These are phyloP conservation scores for Xylariaceae sp. DNA, from an alignment of 2,329 filamentous ascomycete genomes.

Conservation along the genomic window DNA sequence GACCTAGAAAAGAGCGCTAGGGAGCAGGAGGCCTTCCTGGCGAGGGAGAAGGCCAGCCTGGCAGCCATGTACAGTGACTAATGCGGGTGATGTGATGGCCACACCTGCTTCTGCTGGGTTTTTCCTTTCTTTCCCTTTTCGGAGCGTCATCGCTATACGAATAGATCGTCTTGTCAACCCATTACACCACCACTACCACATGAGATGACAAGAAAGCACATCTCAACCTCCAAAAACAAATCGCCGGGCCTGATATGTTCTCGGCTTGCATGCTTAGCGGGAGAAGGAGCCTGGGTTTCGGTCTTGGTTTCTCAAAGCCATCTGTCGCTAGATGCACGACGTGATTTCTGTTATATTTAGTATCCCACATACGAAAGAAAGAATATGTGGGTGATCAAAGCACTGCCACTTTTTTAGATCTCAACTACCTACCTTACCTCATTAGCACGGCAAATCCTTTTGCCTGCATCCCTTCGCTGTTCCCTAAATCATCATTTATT, in stretches of 20 bases:
- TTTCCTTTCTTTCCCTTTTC: no score
- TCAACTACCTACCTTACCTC: not conserved
- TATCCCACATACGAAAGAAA: not conserved
- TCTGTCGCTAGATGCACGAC: no score
- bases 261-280: no score
- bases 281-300: no score
- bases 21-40: conserved; percentile 54
- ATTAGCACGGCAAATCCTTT: not conserved
- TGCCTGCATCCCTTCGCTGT: not conserved
- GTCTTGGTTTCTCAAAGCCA: no score
- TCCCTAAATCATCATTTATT: not conserved
- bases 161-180: not conserved
- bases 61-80: conserved; percentile 13
- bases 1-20: conserved; percentile 55
- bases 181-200: not conserved
- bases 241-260: no score
- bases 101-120: no score
- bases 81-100: not conserved
- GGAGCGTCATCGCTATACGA: not conserved
- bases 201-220: no score
- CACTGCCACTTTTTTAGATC: not conserved
- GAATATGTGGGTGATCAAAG: not conserved
- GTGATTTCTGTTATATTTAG: not conserved
- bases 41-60: conserved; percentile 28
- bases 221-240: no score